A percentile compares a stretch with the other conserved stretches of the same genome.
These are phyloP conservation scores for Alisma plantagoaquatica DNA, from an alignment of 106 monocot species.

Conservation along the genomic window DNA sequence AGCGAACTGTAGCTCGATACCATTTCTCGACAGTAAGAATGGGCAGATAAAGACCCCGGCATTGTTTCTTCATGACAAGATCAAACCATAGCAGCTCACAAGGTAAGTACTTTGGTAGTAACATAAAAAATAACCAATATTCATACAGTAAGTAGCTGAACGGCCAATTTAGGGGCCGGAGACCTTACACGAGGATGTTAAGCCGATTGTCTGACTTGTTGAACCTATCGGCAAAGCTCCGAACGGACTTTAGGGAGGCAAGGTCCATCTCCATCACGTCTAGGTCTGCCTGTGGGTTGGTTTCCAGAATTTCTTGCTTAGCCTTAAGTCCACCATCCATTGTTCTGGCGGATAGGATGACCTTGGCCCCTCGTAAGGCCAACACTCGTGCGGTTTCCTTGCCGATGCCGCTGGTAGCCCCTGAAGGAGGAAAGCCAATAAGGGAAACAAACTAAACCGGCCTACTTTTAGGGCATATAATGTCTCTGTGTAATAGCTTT, in stretches of 20 bases:
- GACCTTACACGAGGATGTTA: constrained; percentile 87
- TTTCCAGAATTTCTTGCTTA: constrained; percentile 52
- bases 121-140: background rate
- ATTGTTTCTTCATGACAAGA: constrained; percentile 44
- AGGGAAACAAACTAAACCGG: too few species aligned
- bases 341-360: constrained; percentile 54
- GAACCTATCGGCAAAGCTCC: constrained; percentile 49
- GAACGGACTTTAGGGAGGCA: constrained; percentile 67
- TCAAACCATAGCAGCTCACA: background rate
- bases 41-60: constrained; percentile 79
- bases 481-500: background rate
- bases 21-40: constrained; percentile 58
- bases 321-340: constrained; percentile 46
- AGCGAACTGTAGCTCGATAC: constrained; percentile 85
- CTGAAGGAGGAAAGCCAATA: constrained; percentile 19
- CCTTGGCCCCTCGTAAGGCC: constrained; percentile 66
- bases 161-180: too few species aligned
- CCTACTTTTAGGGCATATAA: too few species aligned
- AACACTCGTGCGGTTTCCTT: constrained; percentile 83
- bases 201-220: constrained; percentile 40
- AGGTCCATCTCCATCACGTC: constrained; percentile 83
- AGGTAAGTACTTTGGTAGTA: background rate
- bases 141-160: too few species aligned
- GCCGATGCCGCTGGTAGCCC: constrained; percentile 78
- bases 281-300: constrained; percentile 49